Evolutionary conservation across 805 yeast species (phyloP), one percentile per base, ranked within the genome.

Genomic region (Torulaspora microellipsoides): DNA sequence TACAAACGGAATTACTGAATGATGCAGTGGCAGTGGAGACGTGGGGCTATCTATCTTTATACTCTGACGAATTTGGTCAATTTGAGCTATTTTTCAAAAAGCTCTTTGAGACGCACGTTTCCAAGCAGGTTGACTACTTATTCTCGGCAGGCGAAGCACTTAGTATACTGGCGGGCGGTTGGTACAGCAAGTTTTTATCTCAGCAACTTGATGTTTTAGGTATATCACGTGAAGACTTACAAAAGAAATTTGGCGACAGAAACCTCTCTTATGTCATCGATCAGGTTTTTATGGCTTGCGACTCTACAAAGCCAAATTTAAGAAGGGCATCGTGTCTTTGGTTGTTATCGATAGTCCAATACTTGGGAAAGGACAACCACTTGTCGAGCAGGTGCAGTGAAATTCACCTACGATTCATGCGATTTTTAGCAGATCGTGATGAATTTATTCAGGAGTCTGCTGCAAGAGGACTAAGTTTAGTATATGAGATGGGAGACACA

Each of bases 361-460:
- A 78, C 56, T 81, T 89, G 55, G 79, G 83, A 3, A 71, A 76
- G 27, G 56, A 71, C 11, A 55, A 66, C 1, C 56, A 58, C 0
- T 61, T 83, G 0, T 56, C 57, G 17, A 64, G 57, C 0, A 66
- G 65, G 4, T 70, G 87, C 0, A 66, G 77, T n/a, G 75, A 75
- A 17, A 78, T 89, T 34, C 96, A 91, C 60, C 58, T 75, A 3
- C 67, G 83, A 0, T 90, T 91, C 55, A 80, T 88, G 85, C 73
- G 76, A 47, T 85, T 86, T 56, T 69, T 91, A 43, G 80, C 86
- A 0, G 93, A 85, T 49, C 70, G 81, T 40, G 96, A 91, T 59
- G 96, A 90, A 27, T 64, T 89, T 14, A 71, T 89, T n/a, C 97
- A 91, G 58, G 97, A 91, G 47, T 77, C 93, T 10, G 96, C 98